Evolutionary conservation across 2,329 filamentous ascomycete genomes (phyloP).

Genomic region (Monosporascus sp.): DNA sequence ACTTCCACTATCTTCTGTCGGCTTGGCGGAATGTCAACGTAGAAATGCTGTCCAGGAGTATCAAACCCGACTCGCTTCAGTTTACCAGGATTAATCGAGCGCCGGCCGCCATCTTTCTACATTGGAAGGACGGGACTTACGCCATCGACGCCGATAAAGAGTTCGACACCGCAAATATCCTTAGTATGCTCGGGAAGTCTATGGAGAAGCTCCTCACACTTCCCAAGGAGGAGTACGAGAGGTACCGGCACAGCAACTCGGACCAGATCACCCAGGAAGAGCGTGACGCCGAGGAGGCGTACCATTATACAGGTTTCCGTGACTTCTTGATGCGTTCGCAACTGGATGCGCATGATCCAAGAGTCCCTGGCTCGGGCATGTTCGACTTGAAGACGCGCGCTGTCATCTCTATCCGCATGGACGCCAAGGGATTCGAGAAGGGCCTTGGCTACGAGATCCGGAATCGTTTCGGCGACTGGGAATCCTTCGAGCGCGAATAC

Average conservation of each 20-base stretch:
- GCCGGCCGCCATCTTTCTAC: conserved; percentile 76
- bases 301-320: conserved; percentile 79
- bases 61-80: conserved; percentile 53
- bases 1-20: conserved; percentile 91
- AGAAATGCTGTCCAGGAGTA: conserved; percentile 60
- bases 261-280: conserved; percentile 68
- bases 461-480: conserved; percentile 67
- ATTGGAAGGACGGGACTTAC: conserved; percentile 79
- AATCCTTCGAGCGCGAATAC: conserved; percentile 93
- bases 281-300: conserved; percentile 68
- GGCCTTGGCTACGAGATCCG: conserved; percentile 86
- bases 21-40: conserved; percentile 71
- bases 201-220: conserved; percentile 94
- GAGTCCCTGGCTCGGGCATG: conserved; percentile 85
- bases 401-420: conserved; percentile 88
- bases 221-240: conserved; percentile 76
- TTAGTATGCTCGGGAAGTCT: conserved; percentile 89
- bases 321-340: conserved; percentile 95
- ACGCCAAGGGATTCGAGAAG: conserved; percentile 63
- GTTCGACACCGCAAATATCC: conserved; percentile 75
- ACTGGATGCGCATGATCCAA: conserved; percentile 80
- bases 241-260: conserved; percentile 66
- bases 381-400: conserved; percentile 96
- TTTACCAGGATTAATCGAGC: conserved; percentile 70
- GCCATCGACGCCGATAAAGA: conserved; percentile 96